phyloP scores from a whole-genome alignment of 2,329 filamentous ascomycete genomes.

The Colletotrichum lentis region DNA sequence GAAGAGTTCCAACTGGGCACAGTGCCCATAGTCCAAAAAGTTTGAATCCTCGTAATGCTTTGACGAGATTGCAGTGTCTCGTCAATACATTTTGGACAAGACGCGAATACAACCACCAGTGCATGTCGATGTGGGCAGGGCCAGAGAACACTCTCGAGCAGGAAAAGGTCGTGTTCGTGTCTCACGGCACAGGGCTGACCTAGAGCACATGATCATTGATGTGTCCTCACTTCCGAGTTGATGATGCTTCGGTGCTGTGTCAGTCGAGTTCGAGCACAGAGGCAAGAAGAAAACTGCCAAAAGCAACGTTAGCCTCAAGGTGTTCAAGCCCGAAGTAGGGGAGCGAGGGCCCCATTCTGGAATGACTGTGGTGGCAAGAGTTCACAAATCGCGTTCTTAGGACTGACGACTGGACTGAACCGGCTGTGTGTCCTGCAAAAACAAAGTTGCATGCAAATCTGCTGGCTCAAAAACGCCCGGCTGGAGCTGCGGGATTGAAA shows the following conservation, averaged over 20 bases:
- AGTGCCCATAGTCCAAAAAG: neutral
- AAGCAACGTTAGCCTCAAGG: neutral
- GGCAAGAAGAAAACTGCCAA: neutral
- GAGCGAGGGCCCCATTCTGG: too few relatives aligned
- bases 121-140: neutral
- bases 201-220: neutral
- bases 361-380: neutral
- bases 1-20: neutral
- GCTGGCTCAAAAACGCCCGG: neutral
- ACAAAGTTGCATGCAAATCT: neutral
- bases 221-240: neutral
- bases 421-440: neutral
- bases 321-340: neutral
- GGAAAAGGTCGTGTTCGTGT: neutral
- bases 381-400: neutral
- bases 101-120: neutral
- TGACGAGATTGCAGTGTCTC: neutral
- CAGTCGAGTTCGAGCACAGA: neutral
- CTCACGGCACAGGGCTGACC: conserved; percentile 2
- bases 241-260: neutral
- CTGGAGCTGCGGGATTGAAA: too few relatives aligned
- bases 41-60: neutral
- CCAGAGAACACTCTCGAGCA: neutral
- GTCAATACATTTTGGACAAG: neutral
- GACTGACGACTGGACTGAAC: too few relatives aligned